Percentiles rank a stretch among this genome's conserved stretches.
Evolutionary conservation across 2,329 filamentous ascomycete genomes (phyloP).

Genomic region (Waltergamsia citrina): DNA sequence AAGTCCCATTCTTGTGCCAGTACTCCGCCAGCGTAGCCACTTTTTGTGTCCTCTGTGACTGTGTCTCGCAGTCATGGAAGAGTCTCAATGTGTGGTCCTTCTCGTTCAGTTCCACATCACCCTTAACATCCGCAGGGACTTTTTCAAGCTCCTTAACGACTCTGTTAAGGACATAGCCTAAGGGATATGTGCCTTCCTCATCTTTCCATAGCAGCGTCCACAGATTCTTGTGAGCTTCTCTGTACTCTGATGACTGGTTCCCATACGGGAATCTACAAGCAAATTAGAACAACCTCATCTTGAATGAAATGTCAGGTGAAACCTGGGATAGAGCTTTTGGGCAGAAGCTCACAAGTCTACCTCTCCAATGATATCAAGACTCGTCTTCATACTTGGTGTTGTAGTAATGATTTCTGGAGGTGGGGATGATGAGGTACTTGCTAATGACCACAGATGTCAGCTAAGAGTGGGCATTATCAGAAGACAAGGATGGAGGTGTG

Average conservation of each 20-base stretch:
- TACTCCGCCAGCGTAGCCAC: slow-evolving; percentile 49
- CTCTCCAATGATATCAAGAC: slow-evolving; percentile 42
- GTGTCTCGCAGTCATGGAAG: slow-evolving; percentile 43
- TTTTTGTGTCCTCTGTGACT: slow-evolving; percentile 50
- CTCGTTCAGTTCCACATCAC: slow-evolving; percentile 53
- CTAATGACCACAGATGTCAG: not conserved
- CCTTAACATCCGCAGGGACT: slow-evolving; percentile 39
- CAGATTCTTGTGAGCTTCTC: slow-evolving; percentile 47
- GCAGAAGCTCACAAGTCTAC: slow-evolving; percentile 40
- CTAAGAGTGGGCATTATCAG: no score
- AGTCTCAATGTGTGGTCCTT: slow-evolving; percentile 53
- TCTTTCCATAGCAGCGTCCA: slow-evolving; percentile 58
- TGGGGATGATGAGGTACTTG: not conserved
- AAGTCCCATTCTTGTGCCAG: slow-evolving; percentile 62
- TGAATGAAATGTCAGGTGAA: not conserved
- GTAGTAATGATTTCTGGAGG: not conserved
- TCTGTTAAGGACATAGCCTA: slow-evolving; percentile 49
- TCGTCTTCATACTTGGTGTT: slow-evolving; percentile 17
- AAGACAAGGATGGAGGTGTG: no score
- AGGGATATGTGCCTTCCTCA: slow-evolving; percentile 50
- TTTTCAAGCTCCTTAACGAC: slow-evolving; percentile 39
- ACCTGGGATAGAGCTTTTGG: slow-evolving; percentile 5
- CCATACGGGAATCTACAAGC: slow-evolving; percentile 67
- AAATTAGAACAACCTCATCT: not conserved
- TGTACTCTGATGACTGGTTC: slow-evolving; percentile 49